A percentile compares a stretch with the other conserved stretches of the same genome.
phyloP scores from a whole-genome alignment of 768 basidiomycete genomes.

The Neoboletus brunneissimus region DNA sequence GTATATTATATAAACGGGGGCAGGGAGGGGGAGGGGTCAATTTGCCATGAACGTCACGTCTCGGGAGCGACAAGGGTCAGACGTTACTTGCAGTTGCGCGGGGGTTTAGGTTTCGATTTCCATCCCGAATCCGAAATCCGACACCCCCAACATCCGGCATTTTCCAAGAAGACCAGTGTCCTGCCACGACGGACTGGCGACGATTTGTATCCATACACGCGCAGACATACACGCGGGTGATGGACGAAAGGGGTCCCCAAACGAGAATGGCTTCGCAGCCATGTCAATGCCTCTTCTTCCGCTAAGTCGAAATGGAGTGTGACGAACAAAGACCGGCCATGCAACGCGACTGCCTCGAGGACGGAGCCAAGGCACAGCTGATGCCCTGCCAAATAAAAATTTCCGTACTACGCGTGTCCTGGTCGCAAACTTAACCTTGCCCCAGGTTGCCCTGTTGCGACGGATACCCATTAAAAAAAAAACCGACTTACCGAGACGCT shows the following conservation, averaged over 20 bases:
- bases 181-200: neutral
- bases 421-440: constrained; percentile 34
- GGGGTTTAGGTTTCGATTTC: neutral
- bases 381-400: constrained; percentile 25
- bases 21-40: constrained; percentile 11
- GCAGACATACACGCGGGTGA: constrained; percentile 2
- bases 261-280: constrained; percentile 9
- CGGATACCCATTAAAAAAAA: constrained; percentile 1
- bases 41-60: constrained; percentile 17
- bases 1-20: constrained; percentile 18
- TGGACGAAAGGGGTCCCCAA: constrained; percentile 14
- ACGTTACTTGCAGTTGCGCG: neutral
- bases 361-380: constrained; percentile 30
- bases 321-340: constrained; percentile 14
- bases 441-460: constrained; percentile 17
- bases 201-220: neutral
- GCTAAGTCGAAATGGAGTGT: constrained; percentile 18
- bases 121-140: constrained; percentile 6
- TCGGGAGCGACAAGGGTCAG: constrained; percentile 27
- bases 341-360: constrained; percentile 37
- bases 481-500: constrained; percentile 13
- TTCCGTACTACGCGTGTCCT: constrained; percentile 27
- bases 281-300: constrained; percentile 12
- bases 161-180: constrained; percentile 7
- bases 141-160: constrained; percentile 11